phyloP scores from a whole-genome alignment of 495 filamentous ascomycete species.

The Amorphotheca resinae region DNA sequence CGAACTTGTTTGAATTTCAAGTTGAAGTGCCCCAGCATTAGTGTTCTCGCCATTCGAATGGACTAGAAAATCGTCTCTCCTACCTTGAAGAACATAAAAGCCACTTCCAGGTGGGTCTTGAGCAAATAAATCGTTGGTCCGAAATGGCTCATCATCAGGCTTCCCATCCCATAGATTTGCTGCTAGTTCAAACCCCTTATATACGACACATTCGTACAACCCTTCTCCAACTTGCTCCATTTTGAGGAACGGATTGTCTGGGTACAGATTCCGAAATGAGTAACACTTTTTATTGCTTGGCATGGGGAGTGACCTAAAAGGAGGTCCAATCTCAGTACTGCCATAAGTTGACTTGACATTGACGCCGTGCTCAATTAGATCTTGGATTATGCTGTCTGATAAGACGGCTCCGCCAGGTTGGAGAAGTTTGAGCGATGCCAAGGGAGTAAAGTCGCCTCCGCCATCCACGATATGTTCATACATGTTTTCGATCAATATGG shows the following conservation, averaged over 20 bases:
- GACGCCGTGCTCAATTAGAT: slow-evolving; percentile 11
- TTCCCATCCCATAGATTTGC: slow-evolving; percentile 19
- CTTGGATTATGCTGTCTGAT: slow-evolving; percentile 12
- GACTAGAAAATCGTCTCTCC: slow-evolving; percentile 18
- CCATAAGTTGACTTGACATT: slow-evolving; percentile 21
- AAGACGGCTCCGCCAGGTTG: slow-evolving; percentile 20
- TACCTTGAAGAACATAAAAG: slow-evolving; percentile 12
- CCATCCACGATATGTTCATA: slow-evolving; percentile 15
- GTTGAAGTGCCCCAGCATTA: slow-evolving; percentile 12
- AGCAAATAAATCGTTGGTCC: slow-evolving; percentile 19
- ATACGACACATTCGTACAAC: slow-evolving; percentile 16
- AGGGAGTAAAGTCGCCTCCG: slow-evolving; percentile 16
- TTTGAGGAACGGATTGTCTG: slow-evolving; percentile 15
- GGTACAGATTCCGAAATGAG: slow-evolving; percentile 17
- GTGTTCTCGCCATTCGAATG: slow-evolving; percentile 22
- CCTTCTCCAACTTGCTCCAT: slow-evolving; percentile 19
- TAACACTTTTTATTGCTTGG: slow-evolving; percentile 14
- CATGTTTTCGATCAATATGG: slow-evolving; percentile 20
- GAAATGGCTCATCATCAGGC: slow-evolving; percentile 11
- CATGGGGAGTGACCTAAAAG: slow-evolving; percentile 17
- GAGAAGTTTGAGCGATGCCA: slow-evolving; percentile 16
- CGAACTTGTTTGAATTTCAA: slow-evolving; percentile 17
- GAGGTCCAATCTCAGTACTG: slow-evolving; percentile 20
- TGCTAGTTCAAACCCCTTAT: slow-evolving; percentile 20
- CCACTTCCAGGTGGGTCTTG: slow-evolving; percentile 20